A percentile compares a stretch with the other conserved stretches of the same genome.
These are phyloP conservation scores for Aspergillus melleus DNA, from an alignment of 2,329 filamentous ascomycete genomes.

Conservation along the genomic window DNA sequence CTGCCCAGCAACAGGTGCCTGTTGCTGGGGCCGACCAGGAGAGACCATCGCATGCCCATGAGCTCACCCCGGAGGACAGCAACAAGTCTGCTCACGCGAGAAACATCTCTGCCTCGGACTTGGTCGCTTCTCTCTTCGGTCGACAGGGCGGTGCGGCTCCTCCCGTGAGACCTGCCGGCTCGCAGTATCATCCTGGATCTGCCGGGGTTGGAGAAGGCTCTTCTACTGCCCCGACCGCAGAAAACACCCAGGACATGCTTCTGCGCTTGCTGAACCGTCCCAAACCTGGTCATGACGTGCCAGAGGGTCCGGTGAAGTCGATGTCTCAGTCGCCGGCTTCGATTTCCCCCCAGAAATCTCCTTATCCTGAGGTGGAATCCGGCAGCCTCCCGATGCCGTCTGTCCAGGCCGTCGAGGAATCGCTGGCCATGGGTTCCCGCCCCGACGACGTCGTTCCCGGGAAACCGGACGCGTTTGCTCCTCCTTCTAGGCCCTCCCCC, in stretches of 20 bases:
- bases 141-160: constrained; percentile 39
- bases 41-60: constrained; percentile 29
- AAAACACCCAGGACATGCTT: constrained; percentile 80
- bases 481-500: constrained; percentile 30
- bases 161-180: constrained; percentile 19
- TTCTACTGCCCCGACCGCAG: constrained; percentile 44
- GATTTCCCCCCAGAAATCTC: constrained; percentile 33
- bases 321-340: constrained; percentile 44
- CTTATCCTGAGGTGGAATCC: constrained; percentile 23
- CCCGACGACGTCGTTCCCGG: constrained; percentile 19
- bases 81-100: constrained; percentile 30
- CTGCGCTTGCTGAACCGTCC: constrained; percentile 81
- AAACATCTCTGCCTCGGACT: constrained; percentile 56
- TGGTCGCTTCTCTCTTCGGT: constrained; percentile 57
- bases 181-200: constrained; percentile 23
- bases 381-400: constrained; percentile 8
- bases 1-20: constrained; percentile 30
- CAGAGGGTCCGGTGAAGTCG: constrained; percentile 22
- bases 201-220: constrained; percentile 19
- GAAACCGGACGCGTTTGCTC: constrained; percentile 41
- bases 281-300: constrained; percentile 41
- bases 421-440: constrained; percentile 10
- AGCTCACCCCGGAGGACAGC: constrained; percentile 21
- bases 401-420: constrained; percentile 16
- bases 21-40: constrained; percentile 26